These are phyloP conservation scores for Termitomyces sp. DNA, from an alignment of 1,284 basidiomycete genomes.

Conservation along the genomic window DNA sequence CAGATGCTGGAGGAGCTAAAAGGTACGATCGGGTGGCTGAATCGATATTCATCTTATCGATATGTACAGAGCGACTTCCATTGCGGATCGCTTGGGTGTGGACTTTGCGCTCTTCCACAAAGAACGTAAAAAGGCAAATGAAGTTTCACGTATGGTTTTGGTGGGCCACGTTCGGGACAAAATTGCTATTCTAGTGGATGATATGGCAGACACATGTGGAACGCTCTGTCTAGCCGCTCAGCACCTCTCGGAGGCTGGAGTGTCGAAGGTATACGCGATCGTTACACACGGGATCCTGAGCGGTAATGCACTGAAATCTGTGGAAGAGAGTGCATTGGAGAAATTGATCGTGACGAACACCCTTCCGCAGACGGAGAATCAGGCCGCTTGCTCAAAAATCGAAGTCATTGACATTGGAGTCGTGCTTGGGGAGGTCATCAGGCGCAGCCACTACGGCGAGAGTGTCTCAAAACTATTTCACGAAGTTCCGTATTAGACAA, in stretches of 20 bases:
- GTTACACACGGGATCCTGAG: slow-evolving; percentile 98
- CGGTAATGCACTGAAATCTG: slow-evolving; percentile 77
- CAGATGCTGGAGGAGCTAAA: slow-evolving; percentile 98
- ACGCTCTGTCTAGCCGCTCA: slow-evolving; percentile 91
- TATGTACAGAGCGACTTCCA: slow-evolving; percentile 81
- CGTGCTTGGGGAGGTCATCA: slow-evolving; percentile 95
- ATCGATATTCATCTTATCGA: slow-evolving; percentile 20
- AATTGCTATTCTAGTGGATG: slow-evolving; percentile 96
- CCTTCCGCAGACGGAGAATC: slow-evolving; percentile 85
- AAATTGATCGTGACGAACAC: slow-evolving; percentile 99
- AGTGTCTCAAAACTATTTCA: slow-evolving; percentile 81
- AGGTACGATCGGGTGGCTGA: slow-evolving; percentile 48
- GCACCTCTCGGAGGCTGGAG: slow-evolving; percentile 89
- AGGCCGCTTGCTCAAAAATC: slow-evolving; percentile 76
- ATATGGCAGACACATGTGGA: slow-evolving; percentile 99
- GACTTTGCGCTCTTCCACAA: slow-evolving; percentile 99
- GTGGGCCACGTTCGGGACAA: slow-evolving; percentile 94
- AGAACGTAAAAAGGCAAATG: slow-evolving; percentile 99
- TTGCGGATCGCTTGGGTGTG: slow-evolving; percentile 94
- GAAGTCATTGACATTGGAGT: slow-evolving; percentile 95
- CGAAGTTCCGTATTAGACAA: slow-evolving; percentile 69
- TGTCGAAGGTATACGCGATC: slow-evolving; percentile 82
- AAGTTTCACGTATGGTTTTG: slow-evolving; percentile 98
- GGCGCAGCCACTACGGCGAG: slow-evolving; percentile 85
- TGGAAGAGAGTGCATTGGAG: slow-evolving; percentile 77